Base-by-base conservation (phyloP, 345 rosid genomes). In the Fremontodendron californicum region DNA sequence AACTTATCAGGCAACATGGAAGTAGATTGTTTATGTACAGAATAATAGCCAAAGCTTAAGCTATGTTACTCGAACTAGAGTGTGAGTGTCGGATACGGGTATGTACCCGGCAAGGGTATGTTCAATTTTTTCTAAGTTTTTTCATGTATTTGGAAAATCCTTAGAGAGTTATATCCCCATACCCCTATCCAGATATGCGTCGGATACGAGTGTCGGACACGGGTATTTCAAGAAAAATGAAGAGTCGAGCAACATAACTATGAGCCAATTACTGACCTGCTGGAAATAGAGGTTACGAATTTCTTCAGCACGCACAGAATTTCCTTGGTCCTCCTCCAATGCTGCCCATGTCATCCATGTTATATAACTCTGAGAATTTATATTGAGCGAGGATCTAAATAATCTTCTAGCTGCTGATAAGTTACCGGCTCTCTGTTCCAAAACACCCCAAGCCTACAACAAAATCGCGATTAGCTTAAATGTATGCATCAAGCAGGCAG, bases 331-430 rank as follows among this genome's bases (percentile, higher is more conserved):
- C 77, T 96, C 99, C 90, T 96, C 99, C 78, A 96, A 79, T 62
- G 90, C 78, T 78, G 97, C 99, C 99, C 97, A 96, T 75, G 98
- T 93, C 98, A 92, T 91, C 99, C 99, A 96, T 73, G 99, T 93
- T 71, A 96, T 82, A 55, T 90, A 96, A 80, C 98, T 93, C 85
- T 92, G 97, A 71, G 98, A 92, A 81, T 92, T 92, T 67, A 93
- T 84, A 81, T 87, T 87, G 66, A 93, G 69, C 6, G 98, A 96
- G 35, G 99, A 88, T 83, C 98, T 89, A 60, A 92, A 92, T 68
- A 96, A 82, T 88, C 98, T 87, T 72, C 99, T 86, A 25, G 98
- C 97, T 25, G 94, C 90, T 13, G 98, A 92, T 37, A 92, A 51
- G 80, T 96, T 96, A 54, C 99, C 96, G 51, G 77, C 89, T 88